Percentiles rank a stretch among this genome's conserved stretches.
These are phyloP conservation scores for Jatropha podagrica DNA, from an alignment of 441 rosid species.

Conservation along the genomic window DNA sequence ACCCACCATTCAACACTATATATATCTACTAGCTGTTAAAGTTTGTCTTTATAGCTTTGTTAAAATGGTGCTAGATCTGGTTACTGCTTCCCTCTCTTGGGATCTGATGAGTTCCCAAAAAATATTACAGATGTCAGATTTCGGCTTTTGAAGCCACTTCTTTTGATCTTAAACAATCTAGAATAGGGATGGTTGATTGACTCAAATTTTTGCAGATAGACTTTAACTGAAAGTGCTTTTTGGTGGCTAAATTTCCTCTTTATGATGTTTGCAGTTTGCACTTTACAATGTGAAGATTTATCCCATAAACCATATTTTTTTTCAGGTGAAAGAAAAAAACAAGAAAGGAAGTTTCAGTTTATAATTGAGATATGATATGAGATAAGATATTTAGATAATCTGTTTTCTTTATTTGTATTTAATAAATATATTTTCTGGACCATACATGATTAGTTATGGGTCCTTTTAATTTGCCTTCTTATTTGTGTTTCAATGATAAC, in stretches of 20 bases:
- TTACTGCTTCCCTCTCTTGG: background rate
- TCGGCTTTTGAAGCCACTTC: background rate
- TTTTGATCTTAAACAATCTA: background rate
- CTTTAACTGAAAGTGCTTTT: background rate
- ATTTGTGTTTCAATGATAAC: background rate
- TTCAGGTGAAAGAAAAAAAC: too few relatives aligned
- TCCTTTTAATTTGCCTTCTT: background rate
- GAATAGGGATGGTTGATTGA: background rate
- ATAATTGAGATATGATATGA: background rate
- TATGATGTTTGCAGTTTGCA: background rate
- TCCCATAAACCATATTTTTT: too few relatives aligned
- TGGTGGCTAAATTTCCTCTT: background rate
- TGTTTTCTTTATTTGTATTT: background rate
- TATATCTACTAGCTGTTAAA: background rate
- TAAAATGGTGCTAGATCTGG: conserved; percentile 7
- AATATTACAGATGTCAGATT: background rate
- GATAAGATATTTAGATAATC: background rate
- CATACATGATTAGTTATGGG: background rate
- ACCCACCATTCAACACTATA: background rate
- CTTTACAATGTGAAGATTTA: background rate
- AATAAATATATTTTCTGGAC: background rate
- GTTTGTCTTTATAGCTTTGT: background rate
- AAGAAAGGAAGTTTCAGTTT: too few relatives aligned
- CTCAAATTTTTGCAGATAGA: background rate
- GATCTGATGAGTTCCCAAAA: background rate